Conservation (phyloP, 345 rosid genomes). For the Gossypium longicalyx region DNA sequence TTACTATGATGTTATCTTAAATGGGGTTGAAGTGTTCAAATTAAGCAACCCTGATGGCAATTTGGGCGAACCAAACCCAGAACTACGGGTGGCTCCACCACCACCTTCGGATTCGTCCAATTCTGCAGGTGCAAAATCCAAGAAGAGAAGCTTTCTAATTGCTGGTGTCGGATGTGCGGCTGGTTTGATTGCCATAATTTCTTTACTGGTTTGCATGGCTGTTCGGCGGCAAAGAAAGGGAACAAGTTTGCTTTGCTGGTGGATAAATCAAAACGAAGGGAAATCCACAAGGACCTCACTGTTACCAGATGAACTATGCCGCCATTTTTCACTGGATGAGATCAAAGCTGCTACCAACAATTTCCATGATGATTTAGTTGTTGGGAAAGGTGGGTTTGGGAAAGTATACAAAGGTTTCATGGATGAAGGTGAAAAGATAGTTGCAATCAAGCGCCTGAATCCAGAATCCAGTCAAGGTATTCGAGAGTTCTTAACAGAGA, state of each 20-base stretch:
- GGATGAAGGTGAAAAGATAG: neutral
- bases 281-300: neutral
- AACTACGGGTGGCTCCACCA: no score
- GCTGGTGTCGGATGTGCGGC: neutral
- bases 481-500: neutral
- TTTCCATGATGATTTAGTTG: neutral
- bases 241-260: neutral
- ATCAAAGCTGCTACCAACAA: neutral
- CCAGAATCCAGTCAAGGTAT: neutral
- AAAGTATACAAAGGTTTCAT: neutral
- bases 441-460: constrained; percentile 1
- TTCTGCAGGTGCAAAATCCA: neutral
- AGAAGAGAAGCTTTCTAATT: neutral
- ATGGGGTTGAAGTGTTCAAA: constrained; percentile 56
- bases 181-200: neutral
- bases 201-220: neutral
- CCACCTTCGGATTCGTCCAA: neutral
- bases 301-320: neutral
- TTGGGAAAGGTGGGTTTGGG: neutral
- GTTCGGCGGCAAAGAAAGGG: neutral
- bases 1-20: constrained; percentile 37
- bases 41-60: constrained; percentile 25
- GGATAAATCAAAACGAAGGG: neutral
- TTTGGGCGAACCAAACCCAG: constrained; percentile 38
- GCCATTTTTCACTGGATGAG: neutral